Evolutionary conservation across 139 green algal species (phyloP), one percentile per base, ranked within the genome.

Genomic region (Chlamydomonas sp.): DNA sequence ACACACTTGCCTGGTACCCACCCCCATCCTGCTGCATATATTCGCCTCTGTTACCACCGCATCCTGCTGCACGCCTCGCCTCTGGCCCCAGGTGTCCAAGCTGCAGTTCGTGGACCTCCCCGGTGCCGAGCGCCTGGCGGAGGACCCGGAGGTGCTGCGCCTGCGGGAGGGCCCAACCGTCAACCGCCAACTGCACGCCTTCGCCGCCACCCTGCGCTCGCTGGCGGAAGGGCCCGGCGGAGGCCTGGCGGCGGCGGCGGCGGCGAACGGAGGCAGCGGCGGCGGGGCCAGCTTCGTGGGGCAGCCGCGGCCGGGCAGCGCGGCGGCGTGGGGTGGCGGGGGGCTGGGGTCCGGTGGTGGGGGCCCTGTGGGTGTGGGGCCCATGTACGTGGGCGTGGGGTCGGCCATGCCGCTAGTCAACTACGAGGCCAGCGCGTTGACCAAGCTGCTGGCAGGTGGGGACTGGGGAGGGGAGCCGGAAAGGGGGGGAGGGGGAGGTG

Each of bases 111-210:
- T 96, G 62, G 93, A 97, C 88, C 92, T 95, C 81, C 93, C 94
- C 31, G 94, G 94, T 4, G 85, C 93, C 68, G 94, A 97, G 89
- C 88, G 91, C 10, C 88, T 97, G 58, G 90, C 91, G 14, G 93
- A 94, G 90, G 94, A 97, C 71, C 93, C 94, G 4, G 94, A 96
- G 85, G 80, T 96, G n/a, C 89, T 97, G 75, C 85, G 92, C 5
- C 88, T 95, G 82, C 64, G 92, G 2, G 94, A 97, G 62, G 83
- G 83, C 10, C 83, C 83, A 16, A n/a, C 77, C 5, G 61, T 88
- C 62, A 88, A 88, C 83, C 74, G 83, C 49, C 57, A 73, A 0
- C 83, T 88, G 2, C 73, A 82, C 63, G 73, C 83, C n/a, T 61
- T 88, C 1, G 83, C 73, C 6, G 83, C 83, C 83, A 82, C 83